Base-by-base conservation (phyloP, 2,329 filamentous ascomycete species). In the Trichoderma sp. region DNA sequence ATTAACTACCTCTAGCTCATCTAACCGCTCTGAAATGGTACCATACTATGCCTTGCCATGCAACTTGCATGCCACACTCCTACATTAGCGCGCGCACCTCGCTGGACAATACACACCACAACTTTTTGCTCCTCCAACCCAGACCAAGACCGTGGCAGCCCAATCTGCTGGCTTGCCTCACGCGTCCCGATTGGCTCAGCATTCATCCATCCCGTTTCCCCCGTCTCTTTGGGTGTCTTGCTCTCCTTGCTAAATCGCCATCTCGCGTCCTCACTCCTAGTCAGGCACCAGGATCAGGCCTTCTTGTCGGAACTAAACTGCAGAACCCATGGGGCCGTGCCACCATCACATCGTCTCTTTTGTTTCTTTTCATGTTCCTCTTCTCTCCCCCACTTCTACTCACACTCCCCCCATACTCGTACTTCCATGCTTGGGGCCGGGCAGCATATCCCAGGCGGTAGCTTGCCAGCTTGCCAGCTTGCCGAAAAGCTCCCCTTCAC, bases 271-370 rank as follows among this genome's bases (percentile, higher is more conserved):
- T 71, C 68, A n/a, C 56, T 53, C 41, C 56, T 71, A 63, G 68
- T 71, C 68, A 71, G 35, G 68, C 68, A 71, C 68, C 56, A 63
- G 68, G 35, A 33, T 71, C 56, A 63, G 56, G 56, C 68, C 68
- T 60, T 45, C 38, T 71, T 24, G 7, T 50, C 18, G 7, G 35
- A 71, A 71, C 56, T 62, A 50, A 45, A 63, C 68, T 71, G 68
- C 68, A 71, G 56, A 63, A 63, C 35, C 35, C 35, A 62, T 45
- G 67, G 53, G 33, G 67, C 50, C 38, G 11, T 66, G 63, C 27
- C 64, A 67, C 41, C 63, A 29, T 18, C 35, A 24, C 62, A n/a
- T 65, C 33, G 21, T 29, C 38, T 8, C 62, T 27, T 29, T 66
- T 35, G 33, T 45, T 38, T 66, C 24, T 31, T n/a, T 38, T 18